Percentiles rank a stretch among this genome's conserved stretches.
These are phyloP conservation scores for Cryptococcus sp. DNA, from an alignment of 1,284 basidiomycete genomes.

Conservation along the genomic window DNA sequence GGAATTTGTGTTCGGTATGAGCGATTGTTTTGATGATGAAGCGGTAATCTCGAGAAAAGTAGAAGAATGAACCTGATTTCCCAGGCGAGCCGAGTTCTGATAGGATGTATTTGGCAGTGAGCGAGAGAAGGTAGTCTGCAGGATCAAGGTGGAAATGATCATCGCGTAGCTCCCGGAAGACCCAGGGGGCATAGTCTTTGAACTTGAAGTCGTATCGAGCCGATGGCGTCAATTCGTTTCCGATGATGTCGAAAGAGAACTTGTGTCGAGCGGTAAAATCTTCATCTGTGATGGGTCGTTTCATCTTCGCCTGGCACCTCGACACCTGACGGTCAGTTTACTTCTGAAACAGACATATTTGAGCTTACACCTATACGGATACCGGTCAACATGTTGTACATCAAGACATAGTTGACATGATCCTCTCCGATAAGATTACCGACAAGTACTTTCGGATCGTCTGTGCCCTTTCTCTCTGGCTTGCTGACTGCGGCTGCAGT, in stretches of 20 bases:
- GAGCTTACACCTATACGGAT: slow-evolving; percentile 83
- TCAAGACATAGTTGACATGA: slow-evolving; percentile 96
- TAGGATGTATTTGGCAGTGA: slow-evolving; percentile 96
- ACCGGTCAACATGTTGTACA: slow-evolving; percentile 99
- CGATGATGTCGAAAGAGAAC: slow-evolving; percentile 95
- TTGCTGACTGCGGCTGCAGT: slow-evolving; percentile 36
- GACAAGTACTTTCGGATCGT: slow-evolving; percentile 62
- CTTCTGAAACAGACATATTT: not conserved
- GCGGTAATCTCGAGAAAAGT: slow-evolving; percentile 96
- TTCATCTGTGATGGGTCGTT: slow-evolving; percentile 73
- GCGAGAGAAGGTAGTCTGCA: slow-evolving; percentile 91
- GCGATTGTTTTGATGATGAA: slow-evolving; percentile 99
- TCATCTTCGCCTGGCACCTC: slow-evolving; percentile 90
- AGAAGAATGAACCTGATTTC: slow-evolving; percentile 98
- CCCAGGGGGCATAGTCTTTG: slow-evolving; percentile 98
- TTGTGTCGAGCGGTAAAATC: slow-evolving; percentile 91
- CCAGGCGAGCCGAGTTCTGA: slow-evolving; percentile 98
- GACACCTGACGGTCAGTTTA: slow-evolving; percentile 61
- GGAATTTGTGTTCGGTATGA: slow-evolving; percentile 89
- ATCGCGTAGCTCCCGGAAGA: slow-evolving; percentile 91
- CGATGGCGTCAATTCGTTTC: slow-evolving; percentile 94
- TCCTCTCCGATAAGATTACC: slow-evolving; percentile 95
- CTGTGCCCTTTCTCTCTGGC: slow-evolving; percentile 5
- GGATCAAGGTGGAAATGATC: slow-evolving; percentile 93
- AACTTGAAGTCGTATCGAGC: slow-evolving; percentile 86